Conservation (phyloP, 352 stramenopile genomes). For the Globisporangium nunn region DNA sequence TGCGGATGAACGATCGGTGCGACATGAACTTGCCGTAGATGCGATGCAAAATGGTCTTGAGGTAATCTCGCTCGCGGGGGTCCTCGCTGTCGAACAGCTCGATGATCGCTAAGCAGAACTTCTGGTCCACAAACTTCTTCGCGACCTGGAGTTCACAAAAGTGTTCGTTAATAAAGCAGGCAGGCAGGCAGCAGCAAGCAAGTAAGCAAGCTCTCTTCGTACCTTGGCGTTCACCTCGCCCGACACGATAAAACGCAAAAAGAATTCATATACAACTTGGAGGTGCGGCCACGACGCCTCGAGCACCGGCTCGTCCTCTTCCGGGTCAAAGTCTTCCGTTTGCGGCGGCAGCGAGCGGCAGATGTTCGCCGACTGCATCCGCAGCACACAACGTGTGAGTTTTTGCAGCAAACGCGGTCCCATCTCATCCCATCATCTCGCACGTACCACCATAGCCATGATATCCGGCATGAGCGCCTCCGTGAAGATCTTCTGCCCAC, state of each 20-base stretch:
- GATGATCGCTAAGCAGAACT: constrained; percentile 94
- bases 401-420: no score
- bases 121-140: constrained; percentile 98
- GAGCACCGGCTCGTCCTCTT: constrained; percentile 97
- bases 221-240: constrained; percentile 96
- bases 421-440: no score
- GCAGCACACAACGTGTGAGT: neutral
- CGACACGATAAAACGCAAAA: constrained; percentile 97
- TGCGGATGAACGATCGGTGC: constrained; percentile 96
- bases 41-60: constrained; percentile 99
- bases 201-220: no score
- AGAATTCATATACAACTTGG: constrained; percentile 98
- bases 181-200: no score
- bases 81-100: constrained; percentile 95
- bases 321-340: constrained; percentile 97
- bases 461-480: constrained; percentile 96
- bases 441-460: constrained; percentile 86
- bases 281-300: constrained; percentile 97
- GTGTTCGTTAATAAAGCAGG: no score
- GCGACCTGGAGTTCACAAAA: constrained; percentile 41
- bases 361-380: constrained; percentile 20
- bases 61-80: constrained; percentile 96
- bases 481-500: constrained; percentile 95
- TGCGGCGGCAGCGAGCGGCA: constrained; percentile 90
- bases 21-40: constrained; percentile 99